These are phyloP conservation scores for Macrophomina tecta DNA, from an alignment of 2,329 filamentous ascomycete genomes.

Conservation along the genomic window DNA sequence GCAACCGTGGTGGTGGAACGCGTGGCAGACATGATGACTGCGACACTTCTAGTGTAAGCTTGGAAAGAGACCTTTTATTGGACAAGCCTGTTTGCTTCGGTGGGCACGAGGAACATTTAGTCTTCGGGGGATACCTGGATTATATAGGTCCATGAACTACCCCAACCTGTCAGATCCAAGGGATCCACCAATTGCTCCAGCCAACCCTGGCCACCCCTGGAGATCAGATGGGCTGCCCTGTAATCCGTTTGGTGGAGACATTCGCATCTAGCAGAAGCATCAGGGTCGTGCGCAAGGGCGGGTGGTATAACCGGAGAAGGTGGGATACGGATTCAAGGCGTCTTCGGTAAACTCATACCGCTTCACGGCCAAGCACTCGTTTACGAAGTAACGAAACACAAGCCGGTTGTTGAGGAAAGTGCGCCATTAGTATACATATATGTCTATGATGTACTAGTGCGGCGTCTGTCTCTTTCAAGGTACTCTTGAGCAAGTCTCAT, in stretches of 20 bases:
- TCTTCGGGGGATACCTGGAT: neutral
- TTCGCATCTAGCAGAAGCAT: neutral
- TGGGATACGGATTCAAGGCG: neutral
- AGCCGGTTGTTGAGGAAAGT: too few relatives aligned
- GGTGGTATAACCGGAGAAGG: neutral
- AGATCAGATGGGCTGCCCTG: neutral
- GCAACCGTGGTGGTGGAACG: neutral
- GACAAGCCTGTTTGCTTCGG: neutral
- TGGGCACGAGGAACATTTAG: neutral
- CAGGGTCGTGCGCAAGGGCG: neutral
- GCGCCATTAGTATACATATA: too few relatives aligned
- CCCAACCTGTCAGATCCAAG: neutral
- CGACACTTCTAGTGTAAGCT: neutral
- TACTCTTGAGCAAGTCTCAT: too few relatives aligned
- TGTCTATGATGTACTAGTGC: too few relatives aligned
- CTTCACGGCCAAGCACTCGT: neutral
- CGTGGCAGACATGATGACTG: neutral
- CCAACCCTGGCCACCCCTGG: slow-evolving; percentile 8
- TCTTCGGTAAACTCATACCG: neutral
- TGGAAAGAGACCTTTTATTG: neutral
- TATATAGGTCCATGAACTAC: neutral
- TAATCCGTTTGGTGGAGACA: slow-evolving; percentile 23
- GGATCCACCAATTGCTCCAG: neutral
- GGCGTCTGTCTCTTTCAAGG: too few relatives aligned
- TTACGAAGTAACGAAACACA: neutral